Conservation (phyloP, 352 stramenopile genomes). For the Ophiocytium majus region DNA sequence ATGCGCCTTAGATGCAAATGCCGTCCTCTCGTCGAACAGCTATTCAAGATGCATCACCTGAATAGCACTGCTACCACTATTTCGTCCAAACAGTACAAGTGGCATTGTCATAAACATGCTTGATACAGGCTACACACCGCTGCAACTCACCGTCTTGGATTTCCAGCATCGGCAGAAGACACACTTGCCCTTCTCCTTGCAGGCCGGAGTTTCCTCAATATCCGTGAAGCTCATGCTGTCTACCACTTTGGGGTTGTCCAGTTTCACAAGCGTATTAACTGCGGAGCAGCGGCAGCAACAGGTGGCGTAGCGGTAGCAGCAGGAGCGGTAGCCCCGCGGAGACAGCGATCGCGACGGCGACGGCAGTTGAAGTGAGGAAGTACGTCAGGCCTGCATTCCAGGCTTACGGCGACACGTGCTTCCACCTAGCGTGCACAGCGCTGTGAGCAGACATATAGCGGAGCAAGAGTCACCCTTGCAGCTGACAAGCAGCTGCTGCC, state of each 20-base stretch:
- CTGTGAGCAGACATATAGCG: no score
- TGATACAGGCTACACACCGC: no score
- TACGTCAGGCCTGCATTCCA: background rate
- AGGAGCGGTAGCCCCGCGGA: no score
- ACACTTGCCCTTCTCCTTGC: background rate
- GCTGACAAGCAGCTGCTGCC: no score
- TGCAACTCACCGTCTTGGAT: background rate
- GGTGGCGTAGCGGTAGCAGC: background rate
- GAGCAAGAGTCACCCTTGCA: no score
- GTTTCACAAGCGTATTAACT: background rate
- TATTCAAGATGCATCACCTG: no score
- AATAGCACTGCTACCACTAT: no score
- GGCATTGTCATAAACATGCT: background rate
- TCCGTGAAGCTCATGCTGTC: background rate
- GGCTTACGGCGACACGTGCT: no score
- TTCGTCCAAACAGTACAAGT: background rate
- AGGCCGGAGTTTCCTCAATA: background rate
- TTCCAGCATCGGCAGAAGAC: constrained; percentile 20
- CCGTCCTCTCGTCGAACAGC: background rate
- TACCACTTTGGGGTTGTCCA: constrained; percentile 16
- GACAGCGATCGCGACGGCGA: background rate
- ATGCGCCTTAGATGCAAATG: background rate
- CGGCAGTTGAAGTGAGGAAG: no score
- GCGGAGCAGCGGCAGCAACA: background rate
- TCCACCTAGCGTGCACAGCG: no score